These are phyloP conservation scores for Xylaria sp. DNA, from an alignment of 2,329 filamentous ascomycete genomes.

Conservation along the genomic window DNA sequence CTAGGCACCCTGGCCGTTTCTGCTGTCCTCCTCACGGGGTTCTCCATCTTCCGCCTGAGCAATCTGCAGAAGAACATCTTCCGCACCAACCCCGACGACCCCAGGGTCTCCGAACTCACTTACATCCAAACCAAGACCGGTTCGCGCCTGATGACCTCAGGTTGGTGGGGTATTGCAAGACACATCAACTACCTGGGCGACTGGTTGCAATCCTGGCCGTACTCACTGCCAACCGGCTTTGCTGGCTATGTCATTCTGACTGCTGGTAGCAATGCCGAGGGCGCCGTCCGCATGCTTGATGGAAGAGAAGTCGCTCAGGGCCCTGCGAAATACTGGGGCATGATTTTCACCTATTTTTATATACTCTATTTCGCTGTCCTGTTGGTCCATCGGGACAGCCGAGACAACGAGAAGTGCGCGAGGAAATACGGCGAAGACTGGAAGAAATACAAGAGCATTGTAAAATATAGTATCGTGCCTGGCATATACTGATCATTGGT, in stretches of 20 bases:
- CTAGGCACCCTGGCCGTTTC: slow-evolving; percentile 66
- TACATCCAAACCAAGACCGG: slow-evolving; percentile 85
- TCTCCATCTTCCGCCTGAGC: slow-evolving; percentile 88
- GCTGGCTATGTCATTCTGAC: slow-evolving; percentile 77
- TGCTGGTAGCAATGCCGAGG: slow-evolving; percentile 52
- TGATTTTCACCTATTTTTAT: slow-evolving; percentile 93
- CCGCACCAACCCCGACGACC: slow-evolving; percentile 82
- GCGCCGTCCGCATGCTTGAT: slow-evolving; percentile 59
- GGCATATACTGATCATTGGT: slow-evolving; percentile 68
- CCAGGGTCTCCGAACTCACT: slow-evolving; percentile 75
- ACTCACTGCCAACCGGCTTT: slow-evolving; percentile 82
- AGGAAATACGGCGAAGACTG: slow-evolving; percentile 93
- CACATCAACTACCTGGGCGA: slow-evolving; percentile 97
- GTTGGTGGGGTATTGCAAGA: slow-evolving; percentile 90
- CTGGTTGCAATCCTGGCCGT: slow-evolving; percentile 92
- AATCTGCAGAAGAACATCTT: slow-evolving; percentile 97
- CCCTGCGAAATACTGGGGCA: slow-evolving; percentile 78
- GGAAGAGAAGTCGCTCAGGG: slow-evolving; percentile 70
- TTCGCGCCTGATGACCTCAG: slow-evolving; percentile 77
- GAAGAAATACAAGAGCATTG: slow-evolving; percentile 83
- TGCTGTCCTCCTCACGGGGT: slow-evolving; percentile 71
- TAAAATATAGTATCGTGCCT: slow-evolving; percentile 81
- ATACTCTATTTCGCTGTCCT: slow-evolving; percentile 88
- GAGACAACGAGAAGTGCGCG: slow-evolving; percentile 89
- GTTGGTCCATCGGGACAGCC: slow-evolving; percentile 80